phyloP scores from a whole-genome alignment of 108 stramenopile genomes.

The Asterionellopsis glacialis region DNA sequence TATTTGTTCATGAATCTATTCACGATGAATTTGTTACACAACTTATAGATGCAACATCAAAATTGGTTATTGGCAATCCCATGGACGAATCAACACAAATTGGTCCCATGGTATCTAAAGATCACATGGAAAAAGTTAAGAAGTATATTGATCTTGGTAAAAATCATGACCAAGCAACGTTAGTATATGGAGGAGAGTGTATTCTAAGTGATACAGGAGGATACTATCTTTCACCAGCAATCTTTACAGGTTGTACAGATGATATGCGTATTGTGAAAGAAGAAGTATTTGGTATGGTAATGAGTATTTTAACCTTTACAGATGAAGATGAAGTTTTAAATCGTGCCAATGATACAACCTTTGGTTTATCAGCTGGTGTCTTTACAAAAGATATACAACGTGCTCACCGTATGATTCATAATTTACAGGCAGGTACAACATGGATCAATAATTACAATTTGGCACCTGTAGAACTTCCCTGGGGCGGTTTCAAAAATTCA shows the following conservation, averaged over 20 bases:
- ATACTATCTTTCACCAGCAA: constrained; percentile 46
- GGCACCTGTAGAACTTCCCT: constrained; percentile 38
- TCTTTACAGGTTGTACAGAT: constrained; percentile 44
- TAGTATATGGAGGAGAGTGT: constrained; percentile 45
- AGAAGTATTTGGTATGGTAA: constrained; percentile 64
- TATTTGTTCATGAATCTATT: constrained; percentile 54
- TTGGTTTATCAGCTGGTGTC: constrained; percentile 74
- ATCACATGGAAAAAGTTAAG: constrained; percentile 40
- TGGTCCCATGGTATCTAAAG: constrained; percentile 40
- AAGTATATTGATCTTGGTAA: constrained; percentile 30
- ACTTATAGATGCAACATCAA: constrained; percentile 26
- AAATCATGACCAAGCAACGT: constrained; percentile 22
- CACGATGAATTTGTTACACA: constrained; percentile 31
- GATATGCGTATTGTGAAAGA: constrained; percentile 51
- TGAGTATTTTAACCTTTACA: constrained; percentile 52
- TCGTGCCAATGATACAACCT: constrained; percentile 67
- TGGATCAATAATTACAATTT: constrained; percentile 75
- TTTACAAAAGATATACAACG: constrained; percentile 52
- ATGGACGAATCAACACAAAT: constrained; percentile 41
- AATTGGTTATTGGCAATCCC: constrained; percentile 41
- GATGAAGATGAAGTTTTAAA: constrained; percentile 59
- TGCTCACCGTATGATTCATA: constrained; percentile 41
- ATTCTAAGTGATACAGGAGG: constrained; percentile 23
- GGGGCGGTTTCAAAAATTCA: constrained; percentile 55
- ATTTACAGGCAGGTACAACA: constrained; percentile 49